phyloP scores from a whole-genome alignment of 352 stramenopile species.

The Aphanomyces cochlioides region DNA sequence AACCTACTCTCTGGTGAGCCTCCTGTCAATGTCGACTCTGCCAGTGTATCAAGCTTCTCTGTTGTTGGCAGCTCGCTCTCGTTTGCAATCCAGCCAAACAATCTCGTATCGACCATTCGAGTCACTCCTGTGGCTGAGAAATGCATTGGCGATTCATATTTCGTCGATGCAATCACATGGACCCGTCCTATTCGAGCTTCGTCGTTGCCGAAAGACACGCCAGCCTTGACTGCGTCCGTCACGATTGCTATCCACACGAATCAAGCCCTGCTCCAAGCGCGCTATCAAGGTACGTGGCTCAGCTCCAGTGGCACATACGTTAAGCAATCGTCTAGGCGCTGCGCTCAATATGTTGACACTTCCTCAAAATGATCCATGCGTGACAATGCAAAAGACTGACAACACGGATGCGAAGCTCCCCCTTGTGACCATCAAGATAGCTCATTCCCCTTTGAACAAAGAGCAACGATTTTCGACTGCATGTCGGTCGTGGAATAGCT shows the following conservation, averaged over 20 bases:
- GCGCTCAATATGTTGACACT: slow-evolving; percentile 10
- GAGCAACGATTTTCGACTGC: slow-evolving; percentile 57
- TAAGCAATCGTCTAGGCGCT: not conserved
- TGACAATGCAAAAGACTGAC: slow-evolving; percentile 1
- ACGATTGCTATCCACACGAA: slow-evolving; percentile 20
- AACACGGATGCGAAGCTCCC: slow-evolving; percentile 38
- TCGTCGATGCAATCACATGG: slow-evolving; percentile 50
- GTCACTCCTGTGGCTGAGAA: slow-evolving; percentile 42
- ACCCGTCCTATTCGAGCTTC: slow-evolving; percentile 38
- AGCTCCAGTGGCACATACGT: not conserved
- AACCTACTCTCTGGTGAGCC: slow-evolving; percentile 46
- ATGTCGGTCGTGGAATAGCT: slow-evolving; percentile 53
- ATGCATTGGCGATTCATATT: slow-evolving; percentile 50
- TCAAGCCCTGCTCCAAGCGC: not conserved
- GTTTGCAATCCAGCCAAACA: slow-evolving; percentile 28
- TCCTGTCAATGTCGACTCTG: slow-evolving; percentile 34
- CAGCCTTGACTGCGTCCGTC: slow-evolving; percentile 38
- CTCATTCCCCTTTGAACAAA: slow-evolving; percentile 47
- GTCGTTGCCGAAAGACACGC: slow-evolving; percentile 43
- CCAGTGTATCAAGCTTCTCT: slow-evolving; percentile 40
- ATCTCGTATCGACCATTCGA: not conserved
- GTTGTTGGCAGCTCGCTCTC: slow-evolving; percentile 38
- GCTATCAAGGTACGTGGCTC: slow-evolving; percentile 19
- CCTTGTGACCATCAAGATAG: slow-evolving; percentile 47
- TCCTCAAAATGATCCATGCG: slow-evolving; percentile 8